Evolutionary conservation across 164 flowering plant species (phyloP).

Genomic region (Houttuynia cordata): DNA sequence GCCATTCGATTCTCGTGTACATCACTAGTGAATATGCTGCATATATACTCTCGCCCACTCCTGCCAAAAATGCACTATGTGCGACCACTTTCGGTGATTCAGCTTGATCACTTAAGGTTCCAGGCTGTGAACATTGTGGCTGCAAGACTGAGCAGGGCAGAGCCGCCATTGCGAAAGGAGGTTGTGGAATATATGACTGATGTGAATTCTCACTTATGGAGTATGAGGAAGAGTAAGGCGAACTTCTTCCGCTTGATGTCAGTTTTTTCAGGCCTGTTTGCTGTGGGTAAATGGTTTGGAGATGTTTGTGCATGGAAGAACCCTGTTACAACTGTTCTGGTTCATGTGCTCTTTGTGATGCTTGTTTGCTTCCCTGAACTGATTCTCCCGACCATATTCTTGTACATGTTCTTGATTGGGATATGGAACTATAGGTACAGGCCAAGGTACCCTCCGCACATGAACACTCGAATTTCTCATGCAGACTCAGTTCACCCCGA

Average conservation of each 20-base stretch:
- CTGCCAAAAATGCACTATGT: conserved; percentile 86
- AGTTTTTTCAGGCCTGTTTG: conserved; percentile 68
- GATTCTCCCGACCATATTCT: conserved; percentile 63
- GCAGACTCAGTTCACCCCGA: conserved; percentile 66
- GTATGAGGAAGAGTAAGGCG: conserved; percentile 89
- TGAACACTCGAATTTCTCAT: conserved; percentile 58
- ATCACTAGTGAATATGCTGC: conserved; percentile 71
- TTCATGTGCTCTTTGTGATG: conserved; percentile 72
- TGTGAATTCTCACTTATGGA: conserved; percentile 86
- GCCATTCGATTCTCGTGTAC: conserved; percentile 86
- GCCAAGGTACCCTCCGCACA: conserved; percentile 82
- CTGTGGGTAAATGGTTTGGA: conserved; percentile 65
- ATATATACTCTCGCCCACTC: conserved; percentile 56
- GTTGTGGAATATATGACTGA: conserved; percentile 97
- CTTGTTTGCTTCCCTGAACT: conserved; percentile 84
- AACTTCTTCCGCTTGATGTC: conserved; percentile 76
- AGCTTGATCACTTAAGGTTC: conserved; percentile 71
- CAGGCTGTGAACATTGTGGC: conserved; percentile 84
- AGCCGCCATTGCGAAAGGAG: conserved; percentile 85
- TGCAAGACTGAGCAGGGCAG: conserved; percentile 67
- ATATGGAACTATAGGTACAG: conserved; percentile 84
- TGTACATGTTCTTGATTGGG: conserved; percentile 90
- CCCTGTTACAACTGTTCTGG: conserved; percentile 75
- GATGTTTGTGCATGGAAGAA: conserved; percentile 86
- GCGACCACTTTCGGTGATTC: conserved; percentile 53